Evolutionary conservation across 352 stramenopile species (phyloP).

Genomic region (Bremia lactucae): DNA sequence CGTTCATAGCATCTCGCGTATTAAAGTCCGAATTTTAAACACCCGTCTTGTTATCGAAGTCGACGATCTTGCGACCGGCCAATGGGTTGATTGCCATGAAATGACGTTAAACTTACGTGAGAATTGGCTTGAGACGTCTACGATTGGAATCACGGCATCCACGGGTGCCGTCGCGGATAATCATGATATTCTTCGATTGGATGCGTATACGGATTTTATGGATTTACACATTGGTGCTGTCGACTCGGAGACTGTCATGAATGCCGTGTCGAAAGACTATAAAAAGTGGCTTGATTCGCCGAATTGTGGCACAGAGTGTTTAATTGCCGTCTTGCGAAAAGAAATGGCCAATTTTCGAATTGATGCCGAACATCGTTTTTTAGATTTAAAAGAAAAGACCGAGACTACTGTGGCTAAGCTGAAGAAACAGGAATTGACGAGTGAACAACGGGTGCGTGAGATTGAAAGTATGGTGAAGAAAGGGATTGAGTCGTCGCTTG

Average conservation of each 20-base stretch:
- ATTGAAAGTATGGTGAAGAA: conserved; percentile 54
- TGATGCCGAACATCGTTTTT: conserved; percentile 71
- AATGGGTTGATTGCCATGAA: conserved; percentile 60
- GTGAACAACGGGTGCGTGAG: conserved; percentile 59
- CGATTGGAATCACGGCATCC: conserved; percentile 65
- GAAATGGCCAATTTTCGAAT: conserved; percentile 72
- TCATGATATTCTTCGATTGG: conserved; percentile 75
- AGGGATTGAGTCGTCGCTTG: conserved; percentile 52
- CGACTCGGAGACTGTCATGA: conserved; percentile 64
- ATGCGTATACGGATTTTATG: conserved; percentile 48
- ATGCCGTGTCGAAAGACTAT: conserved; percentile 79
- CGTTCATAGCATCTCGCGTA: conserved; percentile 66
- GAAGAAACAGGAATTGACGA: conserved; percentile 61
- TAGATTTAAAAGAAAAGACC: conserved; percentile 82
- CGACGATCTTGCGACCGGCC: conserved; percentile 39
- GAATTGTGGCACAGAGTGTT: conserved; percentile 62
- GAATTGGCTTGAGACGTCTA: conserved; percentile 50
- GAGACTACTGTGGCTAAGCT: conserved; percentile 68
- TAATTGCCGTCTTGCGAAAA: conserved; percentile 71
- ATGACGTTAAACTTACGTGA: conserved; percentile 44
- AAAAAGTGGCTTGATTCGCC: conserved; percentile 75
- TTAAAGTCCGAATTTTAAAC: conserved; percentile 70
- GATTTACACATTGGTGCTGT: conserved; percentile 30
- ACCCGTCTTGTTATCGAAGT: conserved; percentile 54
- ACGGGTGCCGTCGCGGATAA: conserved; percentile 79